Base-by-base conservation (phyloP, 441 rosid genomes). In the Omphalea diandra region DNA sequence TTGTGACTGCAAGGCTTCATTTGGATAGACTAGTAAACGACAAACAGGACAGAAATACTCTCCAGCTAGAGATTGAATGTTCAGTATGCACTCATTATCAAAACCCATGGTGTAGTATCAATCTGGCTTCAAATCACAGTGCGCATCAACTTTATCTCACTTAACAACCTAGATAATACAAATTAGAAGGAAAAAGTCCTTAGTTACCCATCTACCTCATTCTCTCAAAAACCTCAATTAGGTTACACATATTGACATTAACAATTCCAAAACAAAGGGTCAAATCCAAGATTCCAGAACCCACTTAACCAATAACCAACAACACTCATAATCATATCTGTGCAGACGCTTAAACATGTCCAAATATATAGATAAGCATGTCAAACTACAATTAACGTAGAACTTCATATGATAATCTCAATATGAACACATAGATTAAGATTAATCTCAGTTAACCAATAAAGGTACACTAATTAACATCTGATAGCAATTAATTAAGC, bases 41-140 rank as follows among this genome's bases (percentile, higher is more conserved):
- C 97, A 91, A 54, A 91, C 90, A 9, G 97, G 89, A 65, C 97
- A 91, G 68, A 91, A 91, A 73, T 83, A 91, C 81, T 91, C 97
- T 33, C 91, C 91, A 9, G 93, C 79, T 15, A 91, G 79, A 61
- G 89, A 84, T 79, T 91, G 90, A 69, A 87, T 91, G 77, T 85
- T 87, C 55, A 76, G 65, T 68, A 91, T 79, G 75, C 95, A 91
- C 72, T 89, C 97, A 7, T 85, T 90, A 72, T 90, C 92, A 73
- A 87, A 91, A 17, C 95, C 97, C 97, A 91, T 81, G 65, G 20
- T 65, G 40, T 35, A 73, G 65, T 44, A 40, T 32, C 50, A 54
- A 62, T 59, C 50, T 22, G 41, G 31, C 74, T 77, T 67, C 78
- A 73, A 63, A 49, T 54, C 72, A 63, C 68, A 50, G 58, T 12